Percentiles rank a stretch among this genome's conserved stretches.
Evolutionary conservation across 345 rosid genomes (phyloP).

Genomic region (Eucalyptus dawsonii): DNA sequence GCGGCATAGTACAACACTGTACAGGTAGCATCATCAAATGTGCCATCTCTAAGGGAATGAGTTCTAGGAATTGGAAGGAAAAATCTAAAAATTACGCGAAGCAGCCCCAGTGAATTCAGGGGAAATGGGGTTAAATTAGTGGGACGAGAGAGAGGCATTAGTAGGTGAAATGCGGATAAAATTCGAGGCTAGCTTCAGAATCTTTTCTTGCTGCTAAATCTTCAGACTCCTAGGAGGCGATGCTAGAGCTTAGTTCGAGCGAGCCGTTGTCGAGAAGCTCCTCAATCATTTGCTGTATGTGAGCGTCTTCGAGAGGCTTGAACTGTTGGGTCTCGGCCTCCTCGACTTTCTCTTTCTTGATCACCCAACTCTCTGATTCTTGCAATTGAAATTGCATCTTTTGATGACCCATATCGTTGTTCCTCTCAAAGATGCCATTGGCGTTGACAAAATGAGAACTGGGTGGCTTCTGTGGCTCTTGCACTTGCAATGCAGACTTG

Average conservation of each 20-base stretch:
- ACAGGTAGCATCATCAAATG: not conserved
- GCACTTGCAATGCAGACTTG: conserved; percentile 25
- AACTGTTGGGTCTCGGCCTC: not conserved
- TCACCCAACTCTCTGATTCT: conserved; percentile 22
- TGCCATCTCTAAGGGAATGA: not conserved
- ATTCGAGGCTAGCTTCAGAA: not conserved
- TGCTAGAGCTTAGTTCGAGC: conserved; percentile 50
- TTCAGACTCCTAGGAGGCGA: conserved; percentile 3
- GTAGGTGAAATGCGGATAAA: not conserved
- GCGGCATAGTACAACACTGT: not conserved
- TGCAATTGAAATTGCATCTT: not conserved
- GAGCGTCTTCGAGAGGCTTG: conserved; percentile 72
- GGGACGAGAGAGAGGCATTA: not conserved
- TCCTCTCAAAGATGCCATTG: conserved; percentile 9
- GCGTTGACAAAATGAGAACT: not conserved
- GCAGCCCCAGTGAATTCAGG: not conserved
- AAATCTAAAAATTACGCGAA: not conserved
- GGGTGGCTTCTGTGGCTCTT: conserved; percentile 3
- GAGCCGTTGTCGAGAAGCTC: conserved; percentile 83
- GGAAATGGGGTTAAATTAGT: not conserved
- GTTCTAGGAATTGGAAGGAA: not conserved
- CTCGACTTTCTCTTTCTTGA: conserved; percentile 19
- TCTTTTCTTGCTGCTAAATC: not conserved
- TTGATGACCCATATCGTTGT: conserved; percentile 1
- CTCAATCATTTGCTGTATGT: conserved; percentile 94